Evolutionary conservation across 495 filamentous ascomycete genomes (phyloP).

Genomic region (Aspergillus haitiensis): DNA sequence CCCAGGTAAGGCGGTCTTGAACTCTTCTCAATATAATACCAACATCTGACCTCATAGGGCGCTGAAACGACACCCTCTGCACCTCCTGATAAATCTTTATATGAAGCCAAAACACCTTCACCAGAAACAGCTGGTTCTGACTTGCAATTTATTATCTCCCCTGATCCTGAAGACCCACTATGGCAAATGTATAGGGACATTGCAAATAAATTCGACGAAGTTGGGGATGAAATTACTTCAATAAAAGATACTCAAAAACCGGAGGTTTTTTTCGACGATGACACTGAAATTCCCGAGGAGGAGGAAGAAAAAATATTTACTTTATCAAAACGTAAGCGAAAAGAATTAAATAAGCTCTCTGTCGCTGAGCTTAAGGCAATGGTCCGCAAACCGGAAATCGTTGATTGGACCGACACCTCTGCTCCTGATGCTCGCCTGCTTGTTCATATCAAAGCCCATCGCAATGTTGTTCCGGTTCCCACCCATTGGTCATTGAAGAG

Average conservation of each 20-base stretch:
- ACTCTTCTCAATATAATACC: constrained; percentile 16
- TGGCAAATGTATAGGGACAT: constrained; percentile 81
- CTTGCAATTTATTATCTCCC: constrained; percentile 33
- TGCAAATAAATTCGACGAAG: constrained; percentile 68
- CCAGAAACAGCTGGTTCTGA: constrained; percentile 35
- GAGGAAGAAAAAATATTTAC: constrained; percentile 63
- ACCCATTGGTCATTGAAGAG: constrained; percentile 92
- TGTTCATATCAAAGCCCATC: constrained; percentile 90
- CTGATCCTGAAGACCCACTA: constrained; percentile 70
- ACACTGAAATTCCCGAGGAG: constrained; percentile 86
- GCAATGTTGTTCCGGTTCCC: constrained; percentile 94
- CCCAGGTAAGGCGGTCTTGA: constrained; percentile 27
- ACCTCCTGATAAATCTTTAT: not conserved
- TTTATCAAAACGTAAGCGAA: constrained; percentile 90
- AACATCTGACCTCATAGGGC: constrained; percentile 6
- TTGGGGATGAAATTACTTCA: constrained; percentile 56
- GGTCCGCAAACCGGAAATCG: constrained; percentile 86
- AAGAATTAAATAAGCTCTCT: constrained; percentile 85
- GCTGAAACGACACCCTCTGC: not conserved
- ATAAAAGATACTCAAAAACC: constrained; percentile 77
- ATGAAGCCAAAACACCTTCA: not conserved
- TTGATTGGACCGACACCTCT: constrained; percentile 97
- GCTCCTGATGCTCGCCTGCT: constrained; percentile 85
- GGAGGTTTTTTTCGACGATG: constrained; percentile 81
- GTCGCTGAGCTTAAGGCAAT: constrained; percentile 93